Conservation (phyloP, 768 basidiomycete species). For the Podaxis sp. region DNA sequence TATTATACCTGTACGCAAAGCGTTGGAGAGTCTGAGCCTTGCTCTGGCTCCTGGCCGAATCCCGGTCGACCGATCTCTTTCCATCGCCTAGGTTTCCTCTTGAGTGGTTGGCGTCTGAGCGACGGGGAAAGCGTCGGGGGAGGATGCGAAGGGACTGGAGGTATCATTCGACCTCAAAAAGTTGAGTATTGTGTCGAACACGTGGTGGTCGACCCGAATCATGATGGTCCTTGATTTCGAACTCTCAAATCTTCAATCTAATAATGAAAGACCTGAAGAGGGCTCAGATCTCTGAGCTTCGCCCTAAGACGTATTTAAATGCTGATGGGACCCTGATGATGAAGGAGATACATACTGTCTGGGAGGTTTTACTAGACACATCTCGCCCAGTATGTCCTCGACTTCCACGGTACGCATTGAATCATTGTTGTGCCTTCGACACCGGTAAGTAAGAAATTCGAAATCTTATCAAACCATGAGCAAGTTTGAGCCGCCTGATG, state of each 20-base stretch:
- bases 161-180: background rate
- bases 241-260: slow-evolving; percentile 15
- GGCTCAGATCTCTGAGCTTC: slow-evolving; percentile 20
- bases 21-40: slow-evolving; percentile 47
- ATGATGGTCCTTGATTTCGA: background rate
- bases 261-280: slow-evolving; percentile 20
- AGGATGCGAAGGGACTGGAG: slow-evolving; percentile 21
- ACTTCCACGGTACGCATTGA: too few species aligned
- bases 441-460: too few species aligned
- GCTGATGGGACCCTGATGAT: slow-evolving; percentile 3
- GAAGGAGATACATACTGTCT: background rate
- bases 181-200: background rate
- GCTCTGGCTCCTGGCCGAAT: slow-evolving; percentile 52
- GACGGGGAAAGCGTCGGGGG: slow-evolving; percentile 32
- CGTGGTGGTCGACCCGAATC: background rate
- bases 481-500: too few species aligned
- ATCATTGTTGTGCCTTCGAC: too few species aligned
- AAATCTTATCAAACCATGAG: too few species aligned
- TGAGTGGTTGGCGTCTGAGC: slow-evolving; percentile 36
- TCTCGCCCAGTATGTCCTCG: too few species aligned
- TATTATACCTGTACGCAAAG: slow-evolving; percentile 48
- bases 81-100: slow-evolving; percentile 36
- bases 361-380: background rate
- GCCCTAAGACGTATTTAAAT: slow-evolving; percentile 19
- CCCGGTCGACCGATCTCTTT: slow-evolving; percentile 46